Evolutionary conservation across 495 filamentous ascomycete species (phyloP).

Genomic region (Pyronema omphalodes): DNA sequence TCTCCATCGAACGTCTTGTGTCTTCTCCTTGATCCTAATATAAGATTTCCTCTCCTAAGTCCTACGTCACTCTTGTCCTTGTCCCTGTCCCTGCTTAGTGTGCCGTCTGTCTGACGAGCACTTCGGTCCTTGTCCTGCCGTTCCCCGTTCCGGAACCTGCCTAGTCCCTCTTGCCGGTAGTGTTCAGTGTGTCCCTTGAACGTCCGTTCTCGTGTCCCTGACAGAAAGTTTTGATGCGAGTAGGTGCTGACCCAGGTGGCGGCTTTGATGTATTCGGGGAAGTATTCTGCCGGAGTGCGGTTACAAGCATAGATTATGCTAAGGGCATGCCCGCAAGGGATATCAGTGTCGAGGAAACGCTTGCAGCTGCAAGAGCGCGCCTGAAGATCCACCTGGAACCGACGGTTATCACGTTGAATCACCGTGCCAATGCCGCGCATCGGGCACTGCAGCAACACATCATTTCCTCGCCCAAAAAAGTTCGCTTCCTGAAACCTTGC

Average conservation of each 20-base stretch:
- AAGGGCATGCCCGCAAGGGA: constrained; percentile 2
- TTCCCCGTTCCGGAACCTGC: too few relatives aligned
- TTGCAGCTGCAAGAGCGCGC: neutral
- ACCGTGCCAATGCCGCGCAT: neutral
- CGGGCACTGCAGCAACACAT: neutral
- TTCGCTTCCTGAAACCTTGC: neutral
- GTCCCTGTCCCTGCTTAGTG: too few relatives aligned
- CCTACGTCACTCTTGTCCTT: too few relatives aligned
- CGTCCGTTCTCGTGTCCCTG: too few relatives aligned
- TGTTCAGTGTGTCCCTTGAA: too few relatives aligned
- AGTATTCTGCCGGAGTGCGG: neutral
- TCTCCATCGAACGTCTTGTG: too few relatives aligned
- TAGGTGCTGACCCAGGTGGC: neutral
- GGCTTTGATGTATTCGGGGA: neutral
- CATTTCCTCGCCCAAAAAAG: neutral
- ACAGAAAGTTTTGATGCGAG: too few relatives aligned
- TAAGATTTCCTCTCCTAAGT: too few relatives aligned
- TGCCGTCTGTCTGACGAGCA: too few relatives aligned
- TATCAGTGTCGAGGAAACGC: constrained; percentile 7
- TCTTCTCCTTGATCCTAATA: too few relatives aligned
- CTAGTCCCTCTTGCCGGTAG: too few relatives aligned
- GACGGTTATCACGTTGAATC: neutral
- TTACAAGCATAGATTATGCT: neutral
- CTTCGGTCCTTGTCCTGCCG: too few relatives aligned
- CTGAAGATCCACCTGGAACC: neutral